Percentiles rank a stretch among this genome's conserved stretches.
phyloP scores from a whole-genome alignment of 768 basidiomycete genomes.

The Naganishia vaughanmartiniae region DNA sequence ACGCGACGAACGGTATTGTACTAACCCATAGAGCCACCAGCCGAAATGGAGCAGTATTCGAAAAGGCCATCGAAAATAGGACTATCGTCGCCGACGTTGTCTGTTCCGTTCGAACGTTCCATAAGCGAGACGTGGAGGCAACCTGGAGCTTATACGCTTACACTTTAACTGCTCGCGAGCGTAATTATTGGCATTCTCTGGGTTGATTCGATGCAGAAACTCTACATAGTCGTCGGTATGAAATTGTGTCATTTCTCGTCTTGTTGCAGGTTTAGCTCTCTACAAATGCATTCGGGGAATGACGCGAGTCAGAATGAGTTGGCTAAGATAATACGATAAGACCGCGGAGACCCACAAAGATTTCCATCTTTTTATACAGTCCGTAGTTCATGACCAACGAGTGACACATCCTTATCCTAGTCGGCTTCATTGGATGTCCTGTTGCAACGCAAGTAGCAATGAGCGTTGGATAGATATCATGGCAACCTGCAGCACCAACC shows the following conservation, averaged over 20 bases:
- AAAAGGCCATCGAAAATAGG: slow-evolving; percentile 98
- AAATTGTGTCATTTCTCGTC: slow-evolving; percentile 98
- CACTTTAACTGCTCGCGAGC: slow-evolving; percentile 96
- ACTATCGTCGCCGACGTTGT: slow-evolving; percentile 98
- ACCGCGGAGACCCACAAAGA: slow-evolving; percentile 70
- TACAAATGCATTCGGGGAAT: slow-evolving; percentile 48
- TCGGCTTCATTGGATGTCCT: slow-evolving; percentile 97
- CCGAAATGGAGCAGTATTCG: slow-evolving; percentile 98
- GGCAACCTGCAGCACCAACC: slow-evolving; percentile 33
- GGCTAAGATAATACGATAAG: background rate
- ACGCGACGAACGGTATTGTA: slow-evolving; percentile 17
- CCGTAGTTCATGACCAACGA: slow-evolving; percentile 99
- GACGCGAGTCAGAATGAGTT: background rate
- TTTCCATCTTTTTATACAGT: slow-evolving; percentile 99
- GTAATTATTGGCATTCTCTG: slow-evolving; percentile 89
- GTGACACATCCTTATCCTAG: slow-evolving; percentile 98
- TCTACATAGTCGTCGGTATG: slow-evolving; percentile 99
- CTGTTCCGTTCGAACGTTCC: slow-evolving; percentile 54
- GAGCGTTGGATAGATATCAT: background rate
- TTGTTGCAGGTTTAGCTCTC: slow-evolving; percentile 98
- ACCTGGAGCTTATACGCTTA: slow-evolving; percentile 48
- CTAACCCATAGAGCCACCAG: slow-evolving; percentile 98
- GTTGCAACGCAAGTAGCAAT: slow-evolving; percentile 40
- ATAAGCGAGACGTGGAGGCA: background rate
- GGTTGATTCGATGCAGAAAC: slow-evolving; percentile 87